Percentiles rank a stretch among this genome's conserved stretches.
phyloP scores from a whole-genome alignment of 2,329 filamentous ascomycete species.

The Clathrospora elynae region DNA sequence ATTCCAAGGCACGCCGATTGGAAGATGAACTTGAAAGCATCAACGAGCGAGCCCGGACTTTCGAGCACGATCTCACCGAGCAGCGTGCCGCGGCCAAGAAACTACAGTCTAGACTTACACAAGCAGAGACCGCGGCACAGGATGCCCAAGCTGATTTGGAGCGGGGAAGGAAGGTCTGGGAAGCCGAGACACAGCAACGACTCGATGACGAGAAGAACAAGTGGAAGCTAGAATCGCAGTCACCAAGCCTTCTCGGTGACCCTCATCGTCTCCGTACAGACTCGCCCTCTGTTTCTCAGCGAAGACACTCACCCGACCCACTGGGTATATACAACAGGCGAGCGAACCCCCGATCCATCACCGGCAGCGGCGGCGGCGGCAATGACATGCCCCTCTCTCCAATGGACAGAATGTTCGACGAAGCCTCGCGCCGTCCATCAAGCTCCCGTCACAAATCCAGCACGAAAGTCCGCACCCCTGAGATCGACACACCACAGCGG shows the following conservation, averaged over 20 bases:
- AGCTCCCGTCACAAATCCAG: slow-evolving; percentile 41
- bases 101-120: slow-evolving; percentile 68
- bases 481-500: slow-evolving; percentile 40
- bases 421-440: slow-evolving; percentile 44
- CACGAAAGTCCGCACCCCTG: slow-evolving; percentile 43
- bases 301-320: slow-evolving; percentile 50
- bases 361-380: slow-evolving; percentile 33
- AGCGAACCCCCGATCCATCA: slow-evolving; percentile 34
- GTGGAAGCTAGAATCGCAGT: slow-evolving; percentile 58
- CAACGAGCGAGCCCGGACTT: slow-evolving; percentile 65
- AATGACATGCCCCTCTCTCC: slow-evolving; percentile 42
- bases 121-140: slow-evolving; percentile 66
- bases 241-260: slow-evolving; percentile 31
- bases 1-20: slow-evolving; percentile 67
- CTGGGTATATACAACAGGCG: slow-evolving; percentile 39
- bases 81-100: slow-evolving; percentile 65
- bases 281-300: slow-evolving; percentile 45
- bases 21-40: slow-evolving; percentile 83
- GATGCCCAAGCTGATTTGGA: slow-evolving; percentile 62
- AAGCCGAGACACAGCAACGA: slow-evolving; percentile 61
- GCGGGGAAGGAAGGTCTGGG: slow-evolving; percentile 63
- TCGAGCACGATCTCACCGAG: slow-evolving; percentile 67
- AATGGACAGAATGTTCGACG: slow-evolving; percentile 45
- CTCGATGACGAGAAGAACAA: slow-evolving; percentile 69
- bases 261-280: slow-evolving; percentile 44